Percentiles rank a stretch among this genome's conserved stretches.
These are phyloP conservation scores for Geopyxis carbonaria DNA, from an alignment of 495 filamentous ascomycete species.

Conservation along the genomic window DNA sequence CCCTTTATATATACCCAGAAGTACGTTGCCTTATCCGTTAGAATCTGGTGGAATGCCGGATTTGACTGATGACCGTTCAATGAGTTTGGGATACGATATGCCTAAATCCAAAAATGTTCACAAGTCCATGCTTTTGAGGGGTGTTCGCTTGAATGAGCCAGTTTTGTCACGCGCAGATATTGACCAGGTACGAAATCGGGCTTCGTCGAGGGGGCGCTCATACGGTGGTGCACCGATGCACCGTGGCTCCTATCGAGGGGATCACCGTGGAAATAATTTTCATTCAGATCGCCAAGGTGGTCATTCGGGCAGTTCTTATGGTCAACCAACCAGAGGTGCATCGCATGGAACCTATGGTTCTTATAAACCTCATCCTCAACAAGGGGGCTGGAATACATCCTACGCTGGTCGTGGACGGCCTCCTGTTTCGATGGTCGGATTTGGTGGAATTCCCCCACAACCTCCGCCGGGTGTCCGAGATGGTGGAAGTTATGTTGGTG, in stretches of 20 bases:
- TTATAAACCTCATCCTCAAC: background rate
- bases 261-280: conserved; percentile 19
- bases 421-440: too few relatives aligned
- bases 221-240: conserved; percentile 46
- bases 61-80: conserved; percentile 64
- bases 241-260: conserved; percentile 30
- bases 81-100: conserved; percentile 76
- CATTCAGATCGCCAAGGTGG: conserved; percentile 24
- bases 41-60: conserved; percentile 49
- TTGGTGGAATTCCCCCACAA: conserved; percentile 29
- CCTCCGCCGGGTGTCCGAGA: conserved; percentile 29
- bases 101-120: conserved; percentile 53
- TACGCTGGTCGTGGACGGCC: conserved; percentile 30
- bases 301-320: conserved; percentile 26
- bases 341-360: conserved; percentile 1
- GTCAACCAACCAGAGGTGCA: background rate
- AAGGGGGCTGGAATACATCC: background rate
- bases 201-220: conserved; percentile 40
- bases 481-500: conserved; percentile 6
- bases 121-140: conserved; percentile 86
- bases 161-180: conserved; percentile 60
- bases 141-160: conserved; percentile 51
- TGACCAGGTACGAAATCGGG: conserved; percentile 43
- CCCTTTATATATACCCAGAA: conserved; percentile 58
- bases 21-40: conserved; percentile 48